Evolutionary conservation across 352 stramenopile genomes (phyloP).

Genomic region (Halophytophthora polymorphica): DNA sequence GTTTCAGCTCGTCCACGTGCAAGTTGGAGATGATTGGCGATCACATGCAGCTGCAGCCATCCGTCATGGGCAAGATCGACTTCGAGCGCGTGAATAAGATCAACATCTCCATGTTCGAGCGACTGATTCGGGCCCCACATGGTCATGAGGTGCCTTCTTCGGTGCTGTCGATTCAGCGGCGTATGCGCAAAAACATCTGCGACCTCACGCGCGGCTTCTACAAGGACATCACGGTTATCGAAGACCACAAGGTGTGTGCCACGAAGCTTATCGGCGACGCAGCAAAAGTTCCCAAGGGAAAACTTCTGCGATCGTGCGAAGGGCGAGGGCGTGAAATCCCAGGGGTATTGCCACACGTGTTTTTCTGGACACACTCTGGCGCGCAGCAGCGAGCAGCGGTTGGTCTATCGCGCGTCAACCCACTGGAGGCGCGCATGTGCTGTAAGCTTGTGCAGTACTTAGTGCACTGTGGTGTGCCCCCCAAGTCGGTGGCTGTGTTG

Average conservation of each 20-base stretch:
- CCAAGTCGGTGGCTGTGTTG: constrained; percentile 79
- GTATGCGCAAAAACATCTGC: constrained; percentile 87
- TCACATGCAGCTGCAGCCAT: constrained; percentile 82
- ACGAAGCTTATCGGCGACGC: constrained; percentile 49
- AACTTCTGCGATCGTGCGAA: constrained; percentile 25
- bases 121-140: constrained; percentile 70
- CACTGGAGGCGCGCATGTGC: constrained; percentile 72
- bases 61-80: constrained; percentile 80
- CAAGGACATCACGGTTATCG: constrained; percentile 69
- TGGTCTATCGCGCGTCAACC: constrained; percentile 75
- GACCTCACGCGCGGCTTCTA: constrained; percentile 86
- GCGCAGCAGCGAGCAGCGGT: constrained; percentile 57
- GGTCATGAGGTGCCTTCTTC: constrained; percentile 67
- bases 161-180: constrained; percentile 82
- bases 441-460: constrained; percentile 78
- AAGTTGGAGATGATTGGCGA: constrained; percentile 91
- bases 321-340: constrained; percentile 70
- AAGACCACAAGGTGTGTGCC: constrained; percentile 66
- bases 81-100: constrained; percentile 86
- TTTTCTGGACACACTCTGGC: constrained; percentile 81
- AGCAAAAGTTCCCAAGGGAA: neutral
- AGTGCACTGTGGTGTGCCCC: constrained; percentile 65
- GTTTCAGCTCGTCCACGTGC: constrained; percentile 73
- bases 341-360: constrained; percentile 72
- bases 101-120: constrained; percentile 88